Conservation (phyloP, 192 early-diverging fungal genomes). For the Coemansia sp. region DNA sequence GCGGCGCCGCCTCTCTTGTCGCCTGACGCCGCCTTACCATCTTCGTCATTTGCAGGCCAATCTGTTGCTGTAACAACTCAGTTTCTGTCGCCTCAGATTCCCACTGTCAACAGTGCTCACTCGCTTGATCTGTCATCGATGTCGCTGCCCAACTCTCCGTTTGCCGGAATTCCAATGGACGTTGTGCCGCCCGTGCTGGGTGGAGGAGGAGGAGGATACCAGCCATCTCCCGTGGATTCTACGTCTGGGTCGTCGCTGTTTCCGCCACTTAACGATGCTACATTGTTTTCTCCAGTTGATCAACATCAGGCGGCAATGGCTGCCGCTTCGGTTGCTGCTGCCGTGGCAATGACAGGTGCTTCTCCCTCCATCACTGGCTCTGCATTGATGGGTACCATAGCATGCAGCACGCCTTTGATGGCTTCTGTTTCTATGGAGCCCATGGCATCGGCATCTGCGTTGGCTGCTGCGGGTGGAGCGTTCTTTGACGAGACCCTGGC, state of each 20-base stretch:
- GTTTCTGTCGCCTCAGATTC: slow-evolving; percentile 42
- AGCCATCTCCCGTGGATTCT: background rate
- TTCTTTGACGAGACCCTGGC: background rate
- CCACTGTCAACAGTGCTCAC: slow-evolving; percentile 15
- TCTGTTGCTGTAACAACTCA: slow-evolving; percentile 5
- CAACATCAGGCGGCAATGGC: slow-evolving; percentile 13
- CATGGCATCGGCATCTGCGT: background rate
- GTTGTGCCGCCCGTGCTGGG: background rate
- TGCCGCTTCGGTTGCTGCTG: slow-evolving; percentile 13
- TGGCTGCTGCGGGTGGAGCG: background rate
- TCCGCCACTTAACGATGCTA: slow-evolving; percentile 39
- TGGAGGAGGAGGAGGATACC: background rate
- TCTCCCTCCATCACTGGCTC: background rate
- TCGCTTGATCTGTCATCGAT: slow-evolving; percentile 31
- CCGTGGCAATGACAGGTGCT: slow-evolving; percentile 2
- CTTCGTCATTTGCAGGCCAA: background rate
- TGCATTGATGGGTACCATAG: background rate
- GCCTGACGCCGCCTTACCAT: background rate
- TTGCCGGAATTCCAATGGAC: slow-evolving; percentile 32
- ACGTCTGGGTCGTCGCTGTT: slow-evolving; percentile 12
- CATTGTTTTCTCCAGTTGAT: slow-evolving; percentile 15
- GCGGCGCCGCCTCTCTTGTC: slow-evolving; percentile 1
- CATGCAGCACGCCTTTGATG: background rate
- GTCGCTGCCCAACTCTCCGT: slow-evolving; percentile 53
- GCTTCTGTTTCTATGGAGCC: slow-evolving; percentile 1